Percentiles rank a stretch among this genome's conserved stretches.
Conservation (phyloP, 139 green algal genomes). For the Tetradesmus obliquus region DNA sequence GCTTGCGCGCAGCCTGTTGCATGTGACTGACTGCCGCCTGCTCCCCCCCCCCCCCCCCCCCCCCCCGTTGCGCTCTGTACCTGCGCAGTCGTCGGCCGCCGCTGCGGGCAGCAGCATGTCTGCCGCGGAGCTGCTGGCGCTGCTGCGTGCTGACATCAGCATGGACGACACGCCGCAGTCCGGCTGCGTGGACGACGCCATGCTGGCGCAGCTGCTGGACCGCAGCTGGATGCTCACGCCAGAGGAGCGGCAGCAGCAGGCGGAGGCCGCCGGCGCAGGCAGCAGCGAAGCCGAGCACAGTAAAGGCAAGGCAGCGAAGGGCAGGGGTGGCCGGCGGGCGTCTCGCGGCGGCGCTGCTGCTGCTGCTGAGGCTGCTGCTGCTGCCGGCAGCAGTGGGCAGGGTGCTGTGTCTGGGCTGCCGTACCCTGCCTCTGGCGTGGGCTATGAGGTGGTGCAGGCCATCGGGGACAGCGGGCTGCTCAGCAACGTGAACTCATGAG, state of each 20-base stretch:
- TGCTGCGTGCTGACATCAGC: conserved; percentile 74
- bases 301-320: not conserved
- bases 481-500: conserved; percentile 31
- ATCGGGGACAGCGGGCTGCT: conserved; percentile 42
- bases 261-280: not conserved
- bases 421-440: conserved; percentile 67
- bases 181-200: conserved; percentile 73
- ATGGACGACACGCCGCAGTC: conserved; percentile 77
- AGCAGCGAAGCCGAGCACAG: not conserved
- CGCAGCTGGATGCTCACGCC: conserved; percentile 39
- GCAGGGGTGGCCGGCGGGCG: not conserved
- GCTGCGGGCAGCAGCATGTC: conserved; percentile 46
- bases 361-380: not conserved
- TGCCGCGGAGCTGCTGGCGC: conserved; percentile 81
- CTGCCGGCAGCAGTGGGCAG: not conserved
- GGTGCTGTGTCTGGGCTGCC: conserved; percentile 50
- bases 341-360: not conserved
- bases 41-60: no score
- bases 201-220: conserved; percentile 81
- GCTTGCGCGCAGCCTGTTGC: not conserved
- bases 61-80: no score
- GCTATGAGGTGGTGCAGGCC: conserved; percentile 71
- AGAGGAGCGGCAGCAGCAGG: not conserved
- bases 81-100: not conserved
- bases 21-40: not conserved